Base-by-base conservation (phyloP, 257 asterid genomes). In the Catharanthus roseus region DNA sequence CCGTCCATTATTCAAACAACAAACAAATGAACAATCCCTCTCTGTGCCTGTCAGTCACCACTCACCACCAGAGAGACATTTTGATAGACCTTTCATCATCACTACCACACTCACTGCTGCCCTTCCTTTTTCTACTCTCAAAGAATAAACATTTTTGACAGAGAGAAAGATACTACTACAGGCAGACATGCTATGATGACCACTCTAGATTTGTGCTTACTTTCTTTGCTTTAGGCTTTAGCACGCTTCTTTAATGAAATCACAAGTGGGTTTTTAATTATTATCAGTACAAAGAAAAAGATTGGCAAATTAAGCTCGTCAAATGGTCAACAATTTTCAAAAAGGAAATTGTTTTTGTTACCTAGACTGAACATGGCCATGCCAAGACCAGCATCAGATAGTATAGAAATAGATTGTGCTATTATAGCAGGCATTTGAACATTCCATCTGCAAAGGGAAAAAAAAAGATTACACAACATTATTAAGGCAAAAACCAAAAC, bases 361-460 rank as follows among this genome's bases (percentile, higher is more conserved):
- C 97, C 99, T 28, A 93, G 96, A 77, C 99, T 93, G 80, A 93
- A 93, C 99, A 93, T 93, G 77, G 99, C 99, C 99, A 93, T 93
- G 69, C 99, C 99, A 65, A 93, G 96, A 12, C 99, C 99, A 78
- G 99, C 99, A 85, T 93, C 97, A 62, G 99, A 93, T 77, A 93
- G 89, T 64, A 93, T 93, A 13, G 99, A 81, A 68, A 93, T 93
- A 73, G 99, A 93, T 75, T 86, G 81, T 64, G 96, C 95, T 83
- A 93, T 77, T 41, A 93, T 86, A 41, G 91, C 96, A 73, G 99
- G 99, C 99, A 93, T 93, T 79, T 86, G 82, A 72, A 93, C 82
- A 79, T 93, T 83, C 97, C 99, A 93, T 85, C 99, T 93, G 77
- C 50, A 54, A 15, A 28, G 10, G 19, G 42, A 38, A 38, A 38